Conservation (phyloP, 371 early-diverging fungal species). For the Batkoa obscura region DNA sequence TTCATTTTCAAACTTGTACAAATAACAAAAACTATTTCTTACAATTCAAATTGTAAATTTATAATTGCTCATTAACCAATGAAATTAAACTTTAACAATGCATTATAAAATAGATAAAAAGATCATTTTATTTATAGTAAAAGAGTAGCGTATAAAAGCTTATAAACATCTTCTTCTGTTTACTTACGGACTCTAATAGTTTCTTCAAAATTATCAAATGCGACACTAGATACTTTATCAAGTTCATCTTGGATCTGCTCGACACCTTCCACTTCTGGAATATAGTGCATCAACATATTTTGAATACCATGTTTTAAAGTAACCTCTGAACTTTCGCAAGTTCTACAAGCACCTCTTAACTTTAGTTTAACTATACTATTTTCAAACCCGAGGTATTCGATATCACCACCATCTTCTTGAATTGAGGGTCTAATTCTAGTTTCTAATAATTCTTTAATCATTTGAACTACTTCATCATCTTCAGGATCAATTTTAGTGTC, state of each 20-base stretch:
- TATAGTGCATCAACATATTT: conserved; percentile 95
- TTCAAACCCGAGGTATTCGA: conserved; percentile 81
- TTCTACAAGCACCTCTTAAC: conserved; percentile 88
- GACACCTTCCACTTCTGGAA: conserved; percentile 86
- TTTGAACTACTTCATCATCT: conserved; percentile 77
- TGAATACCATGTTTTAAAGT: conserved; percentile 96
- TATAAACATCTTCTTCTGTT: too few relatives aligned
- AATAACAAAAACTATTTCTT: too few relatives aligned
- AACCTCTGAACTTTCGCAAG: conserved; percentile 71
- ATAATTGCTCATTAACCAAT: too few relatives aligned
- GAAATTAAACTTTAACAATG: too few relatives aligned
- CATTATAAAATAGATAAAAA: too few relatives aligned
- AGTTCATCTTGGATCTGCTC: conserved; percentile 52
- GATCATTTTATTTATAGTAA: too few relatives aligned
- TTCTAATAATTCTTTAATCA: conserved; percentile 94
- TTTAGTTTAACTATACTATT: conserved; percentile 76
- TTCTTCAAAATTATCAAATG: conserved; percentile 10
- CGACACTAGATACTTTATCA: conserved; percentile 8
- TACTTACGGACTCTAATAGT: background rate
- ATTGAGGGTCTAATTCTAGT: conserved; percentile 90
- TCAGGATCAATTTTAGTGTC: conserved; percentile 58
- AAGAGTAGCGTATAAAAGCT: too few relatives aligned
- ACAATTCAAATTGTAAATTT: too few relatives aligned
- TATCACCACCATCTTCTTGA: conserved; percentile 95
- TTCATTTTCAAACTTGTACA: too few relatives aligned